phyloP scores from a whole-genome alignment of 768 basidiomycete genomes.

The Suillus clintonianus region DNA sequence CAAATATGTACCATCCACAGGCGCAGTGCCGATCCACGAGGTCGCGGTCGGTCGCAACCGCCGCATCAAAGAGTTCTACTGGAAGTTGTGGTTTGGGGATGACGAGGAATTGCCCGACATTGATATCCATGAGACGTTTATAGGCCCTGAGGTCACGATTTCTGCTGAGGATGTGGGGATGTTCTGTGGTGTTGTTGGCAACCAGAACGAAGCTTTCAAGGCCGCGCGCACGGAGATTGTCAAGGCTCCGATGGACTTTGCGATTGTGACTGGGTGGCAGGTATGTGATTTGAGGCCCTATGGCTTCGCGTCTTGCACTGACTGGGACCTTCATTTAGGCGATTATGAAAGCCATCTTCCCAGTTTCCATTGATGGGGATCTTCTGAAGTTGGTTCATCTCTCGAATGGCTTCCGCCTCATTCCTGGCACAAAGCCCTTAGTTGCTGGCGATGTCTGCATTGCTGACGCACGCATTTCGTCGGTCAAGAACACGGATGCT shows the following conservation, averaged over 20 bases:
- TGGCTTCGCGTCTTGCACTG: not conserved
- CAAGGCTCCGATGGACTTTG: slow-evolving; percentile 97
- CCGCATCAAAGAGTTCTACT: slow-evolving; percentile 97
- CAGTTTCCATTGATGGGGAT: slow-evolving; percentile 87
- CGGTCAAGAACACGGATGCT: slow-evolving; percentile 85
- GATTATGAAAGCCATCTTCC: slow-evolving; percentile 99
- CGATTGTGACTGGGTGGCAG: slow-evolving; percentile 98
- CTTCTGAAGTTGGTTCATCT: slow-evolving; percentile 95
- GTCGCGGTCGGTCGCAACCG: slow-evolving; percentile 78
- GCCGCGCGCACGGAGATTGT: slow-evolving; percentile 62
- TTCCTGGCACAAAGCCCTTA: slow-evolving; percentile 76
- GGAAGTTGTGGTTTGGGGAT: slow-evolving; percentile 97
- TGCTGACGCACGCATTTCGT: slow-evolving; percentile 84
- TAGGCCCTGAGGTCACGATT: slow-evolving; percentile 84
- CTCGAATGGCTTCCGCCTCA: slow-evolving; percentile 92
- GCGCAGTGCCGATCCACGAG: slow-evolving; percentile 93
- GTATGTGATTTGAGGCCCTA: slow-evolving; percentile 44
- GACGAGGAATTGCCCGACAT: slow-evolving; percentile 76
- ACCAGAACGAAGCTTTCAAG: slow-evolving; percentile 91
- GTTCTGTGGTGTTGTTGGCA: slow-evolving; percentile 93
- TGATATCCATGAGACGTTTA: slow-evolving; percentile 78
- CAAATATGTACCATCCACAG: slow-evolving; percentile 83
- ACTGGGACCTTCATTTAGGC: slow-evolving; percentile 53
- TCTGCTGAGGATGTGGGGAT: slow-evolving; percentile 75
- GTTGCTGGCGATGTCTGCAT: slow-evolving; percentile 87